Evolutionary conservation across 208 protist genomes (phyloP).

Genomic region (Leishmania arabica): DNA sequence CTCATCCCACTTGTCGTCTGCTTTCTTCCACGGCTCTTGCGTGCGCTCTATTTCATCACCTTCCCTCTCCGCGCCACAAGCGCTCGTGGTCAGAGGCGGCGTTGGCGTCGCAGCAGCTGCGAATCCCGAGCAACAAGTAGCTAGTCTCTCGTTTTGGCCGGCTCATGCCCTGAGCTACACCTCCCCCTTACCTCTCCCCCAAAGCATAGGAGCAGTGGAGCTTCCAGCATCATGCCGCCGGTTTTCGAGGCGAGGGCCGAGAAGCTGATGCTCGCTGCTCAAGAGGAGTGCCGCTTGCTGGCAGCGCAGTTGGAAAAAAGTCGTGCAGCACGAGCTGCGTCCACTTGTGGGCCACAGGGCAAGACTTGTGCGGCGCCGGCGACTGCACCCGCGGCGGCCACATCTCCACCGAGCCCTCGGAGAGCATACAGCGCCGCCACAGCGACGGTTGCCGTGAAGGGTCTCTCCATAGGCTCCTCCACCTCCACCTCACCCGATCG

Average conservation of each 20-base stretch:
- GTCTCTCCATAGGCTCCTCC: not conserved
- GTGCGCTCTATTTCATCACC: not conserved
- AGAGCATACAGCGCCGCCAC: not conserved
- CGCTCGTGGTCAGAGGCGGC: not conserved
- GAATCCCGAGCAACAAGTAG: not conserved
- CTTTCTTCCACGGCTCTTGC: not conserved
- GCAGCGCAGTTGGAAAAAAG: slow-evolving; percentile 39
- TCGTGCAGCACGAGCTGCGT: slow-evolving; percentile 11
- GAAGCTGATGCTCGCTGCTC: slow-evolving; percentile 19
- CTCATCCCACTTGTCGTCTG: not conserved
- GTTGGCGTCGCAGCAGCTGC: not conserved
- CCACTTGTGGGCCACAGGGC: not conserved
- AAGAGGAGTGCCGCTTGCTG: slow-evolving; percentile 34
- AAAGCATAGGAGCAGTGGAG: not conserved
- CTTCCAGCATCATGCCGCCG: not conserved
- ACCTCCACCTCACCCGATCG: not conserved
- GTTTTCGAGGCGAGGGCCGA: slow-evolving; percentile 4
- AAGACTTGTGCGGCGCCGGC: not conserved
- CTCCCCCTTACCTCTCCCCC: not conserved
- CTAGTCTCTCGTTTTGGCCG: not conserved
- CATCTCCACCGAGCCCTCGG: not conserved
- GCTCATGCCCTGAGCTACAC: not conserved
- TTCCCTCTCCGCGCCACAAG: not conserved
- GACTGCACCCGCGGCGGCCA: not conserved
- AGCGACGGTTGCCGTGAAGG: not conserved